Base-by-base conservation (phyloP, 1,139 yeast genomes). In the Pneumocystis oryctolagi region DNA sequence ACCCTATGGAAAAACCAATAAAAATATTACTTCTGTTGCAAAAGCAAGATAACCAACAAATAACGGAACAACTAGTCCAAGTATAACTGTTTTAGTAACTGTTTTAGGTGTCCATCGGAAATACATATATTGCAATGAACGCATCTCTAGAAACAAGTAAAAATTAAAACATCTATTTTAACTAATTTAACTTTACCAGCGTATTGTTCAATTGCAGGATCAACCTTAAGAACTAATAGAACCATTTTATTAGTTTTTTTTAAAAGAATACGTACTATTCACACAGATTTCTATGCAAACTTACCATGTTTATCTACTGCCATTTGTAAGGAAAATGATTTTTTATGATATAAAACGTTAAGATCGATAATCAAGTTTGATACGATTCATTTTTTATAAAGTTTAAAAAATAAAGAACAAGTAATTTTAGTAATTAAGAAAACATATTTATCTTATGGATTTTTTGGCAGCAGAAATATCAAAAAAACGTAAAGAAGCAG, bases 401-500 rank as follows among this genome's bases (percentile, higher is more conserved):
- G 14, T 9, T 34, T 14, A 34, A 34, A 34, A 32, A 6, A 34
- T 34, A 9, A 34, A 34, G 12, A 34, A 34, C 12, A 8, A 31
- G 12, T 6, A 3, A n/a, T n/a, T n/a, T n/a, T n/a, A n/a, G n/a
- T n/a, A n/a, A n/a, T n/a, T n/a, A n/a, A n/a, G 12, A 34, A 34
- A 34, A 9, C 37, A 34, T 34, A 34, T 34, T 34, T 8, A 32
- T 34, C 12, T 34, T 14, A 65, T 65, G 66, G 63, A 65, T 55
- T 64, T 65, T 30, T 42, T 65, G 47, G 42, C 55, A 5, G 66
- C 58, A 1, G 66, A 65, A 42, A 65, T 65, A 42, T 61, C 59
- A 25, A 60, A 56, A 37, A 62, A 62, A 62, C 65, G 64, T 12
- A 56, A 62, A 18, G 61, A 62, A 32, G 20, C 55, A 3, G 35